Evolutionary conservation across 208 protist species (phyloP).

Genomic region (Trypanosoma lewisi): DNA sequence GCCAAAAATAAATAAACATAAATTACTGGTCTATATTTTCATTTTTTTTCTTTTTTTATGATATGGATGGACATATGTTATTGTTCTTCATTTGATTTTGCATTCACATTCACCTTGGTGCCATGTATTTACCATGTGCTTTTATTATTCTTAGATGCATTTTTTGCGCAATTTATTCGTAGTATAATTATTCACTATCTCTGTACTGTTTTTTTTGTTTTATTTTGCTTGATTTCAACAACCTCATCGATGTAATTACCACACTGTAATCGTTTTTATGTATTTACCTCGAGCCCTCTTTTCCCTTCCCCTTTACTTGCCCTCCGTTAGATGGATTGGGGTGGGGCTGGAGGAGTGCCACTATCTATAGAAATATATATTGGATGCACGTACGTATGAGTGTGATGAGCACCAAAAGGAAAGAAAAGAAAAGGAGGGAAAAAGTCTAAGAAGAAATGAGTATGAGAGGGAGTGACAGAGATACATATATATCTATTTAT

Average conservation of each 20-base stretch:
- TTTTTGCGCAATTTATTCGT: not conserved
- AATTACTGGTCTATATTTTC: not conserved
- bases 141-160: not conserved
- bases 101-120: not conserved
- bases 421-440: not conserved
- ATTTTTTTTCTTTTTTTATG: constrained; percentile 17
- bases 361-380: too few relatives aligned
- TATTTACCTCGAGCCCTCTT: not conserved
- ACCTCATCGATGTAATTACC: not conserved
- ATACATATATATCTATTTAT: not conserved
- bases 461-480: not conserved
- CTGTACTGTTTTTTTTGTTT: not conserved
- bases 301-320: not conserved
- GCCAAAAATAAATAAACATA: not conserved
- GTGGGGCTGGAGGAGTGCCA: not conserved
- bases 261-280: too few relatives aligned
- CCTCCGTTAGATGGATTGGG: not conserved
- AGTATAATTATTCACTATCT: not conserved
- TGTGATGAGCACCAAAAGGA: not conserved
- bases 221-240: not conserved
- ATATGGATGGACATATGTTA: constrained; percentile 6
- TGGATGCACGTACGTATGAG: not conserved
- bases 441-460: not conserved
- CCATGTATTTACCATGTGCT: not conserved
- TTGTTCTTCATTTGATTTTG: constrained; percentile 12